Evolutionary conservation across 2,329 filamentous ascomycete species (phyloP), one percentile per base, ranked within the genome.

Genomic region (Fusarium fracticaudum): DNA sequence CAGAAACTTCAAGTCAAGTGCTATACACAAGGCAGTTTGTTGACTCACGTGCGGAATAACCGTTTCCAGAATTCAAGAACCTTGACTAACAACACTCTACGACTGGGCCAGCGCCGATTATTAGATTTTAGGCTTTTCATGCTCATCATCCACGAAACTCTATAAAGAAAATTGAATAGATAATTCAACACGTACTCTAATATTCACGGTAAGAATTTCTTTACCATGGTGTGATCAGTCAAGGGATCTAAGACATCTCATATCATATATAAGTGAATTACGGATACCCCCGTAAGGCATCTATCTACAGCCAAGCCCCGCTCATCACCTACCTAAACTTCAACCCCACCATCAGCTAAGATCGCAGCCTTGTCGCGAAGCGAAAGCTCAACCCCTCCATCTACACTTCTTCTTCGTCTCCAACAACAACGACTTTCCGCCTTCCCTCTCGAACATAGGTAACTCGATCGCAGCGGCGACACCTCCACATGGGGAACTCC

Each of bases 351-450:
- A 75, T 73, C 68, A 65, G 61, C 75, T 74, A 74, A 76, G 66
- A 76, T 78, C 74, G 63, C 62, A 77, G 76, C 76, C 76, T 77
- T 67, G 76, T 77, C 76, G 76, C 74, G 60, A 74, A 68, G 70
- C 65, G 71, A 74, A 67, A 77, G 76, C 67, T 75, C 72, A 74
- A 78, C 76, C 76, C 76, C 76, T 78, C 76, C 76, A 77, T 75
- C 76, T 53, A 45, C 59, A 64, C 59, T 64, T 64, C 67, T 59
- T 38, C 63, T 67, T 70, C 51, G 50, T 53, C 48, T 58, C 45
- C 18, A 15, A 67, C 55, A 37, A 67, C 55, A 29, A 48, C 64
- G n/a, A 66, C 48, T 51, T 37, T 35, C 31, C 38, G 24, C n/a
- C 57, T 38, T 37, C 58, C 62, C 47, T 38, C 67, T 55, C 55